Conservation (phyloP, 78 protist species). For the Protostelium mycophagum region DNA sequence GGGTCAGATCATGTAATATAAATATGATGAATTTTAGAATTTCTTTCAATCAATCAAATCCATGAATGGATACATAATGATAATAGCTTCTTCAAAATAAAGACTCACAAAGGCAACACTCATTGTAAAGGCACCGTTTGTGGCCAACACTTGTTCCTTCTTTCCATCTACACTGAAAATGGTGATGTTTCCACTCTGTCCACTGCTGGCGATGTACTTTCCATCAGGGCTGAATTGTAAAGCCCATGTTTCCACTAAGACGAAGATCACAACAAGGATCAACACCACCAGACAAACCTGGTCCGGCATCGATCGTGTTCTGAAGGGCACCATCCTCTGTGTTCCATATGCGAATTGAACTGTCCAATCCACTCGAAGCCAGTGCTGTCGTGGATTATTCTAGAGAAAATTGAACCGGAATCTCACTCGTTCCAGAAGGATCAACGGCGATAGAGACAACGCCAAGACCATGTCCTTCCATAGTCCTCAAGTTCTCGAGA, state of each 20-base stretch:
- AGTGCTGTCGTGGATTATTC: neutral
- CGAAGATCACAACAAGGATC: neutral
- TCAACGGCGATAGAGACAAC: neutral
- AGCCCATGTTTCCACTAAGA: neutral
- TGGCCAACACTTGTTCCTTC: neutral
- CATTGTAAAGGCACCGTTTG: neutral
- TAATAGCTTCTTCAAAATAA: neutral
- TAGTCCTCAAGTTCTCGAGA: neutral
- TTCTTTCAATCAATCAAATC: no score
- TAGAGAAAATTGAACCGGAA: no score
- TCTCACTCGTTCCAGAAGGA: neutral
- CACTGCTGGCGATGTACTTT: neutral
- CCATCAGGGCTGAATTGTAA: neutral
- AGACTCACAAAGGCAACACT: neutral
- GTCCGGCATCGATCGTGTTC: neutral
- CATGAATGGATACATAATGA: no score
- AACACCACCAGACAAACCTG: neutral
- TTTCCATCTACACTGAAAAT: neutral
- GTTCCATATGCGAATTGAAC: neutral
- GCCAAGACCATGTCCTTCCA: neutral
- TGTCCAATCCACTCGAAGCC: neutral
- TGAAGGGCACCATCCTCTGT: neutral
- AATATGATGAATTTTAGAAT: no score
- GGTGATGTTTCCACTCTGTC: neutral
- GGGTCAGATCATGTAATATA: no score